These are phyloP conservation scores for Astragalus membranaceus DNA, from an alignment of 306 rosid genomes.

Conservation along the genomic window DNA sequence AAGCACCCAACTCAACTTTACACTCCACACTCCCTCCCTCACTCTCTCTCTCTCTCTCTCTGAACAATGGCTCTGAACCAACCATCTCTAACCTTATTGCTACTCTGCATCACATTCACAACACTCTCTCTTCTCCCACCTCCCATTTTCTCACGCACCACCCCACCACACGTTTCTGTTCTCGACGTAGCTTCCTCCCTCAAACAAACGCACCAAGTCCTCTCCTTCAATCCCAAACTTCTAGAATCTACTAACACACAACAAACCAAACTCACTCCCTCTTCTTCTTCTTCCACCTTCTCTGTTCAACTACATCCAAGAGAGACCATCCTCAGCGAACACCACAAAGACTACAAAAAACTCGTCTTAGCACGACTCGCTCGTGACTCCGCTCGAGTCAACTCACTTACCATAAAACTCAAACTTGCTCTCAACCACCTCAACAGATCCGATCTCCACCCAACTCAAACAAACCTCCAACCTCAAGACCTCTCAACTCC, in stretches of 20 bases:
- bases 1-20: background rate
- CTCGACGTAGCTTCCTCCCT: constrained; percentile 59
- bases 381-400: constrained; percentile 76
- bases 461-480: constrained; percentile 35
- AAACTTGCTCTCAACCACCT: constrained; percentile 28
- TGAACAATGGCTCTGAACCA: constrained; percentile 33
- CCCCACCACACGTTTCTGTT: constrained; percentile 18
- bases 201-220: constrained; percentile 44
- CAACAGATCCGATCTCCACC: constrained; percentile 41
- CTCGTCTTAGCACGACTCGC: constrained; percentile 43
- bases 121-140: constrained; percentile 6
- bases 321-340: constrained; percentile 28
- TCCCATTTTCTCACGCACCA: constrained; percentile 23
- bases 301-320: constrained; percentile 48
- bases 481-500: constrained; percentile 64
- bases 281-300: constrained; percentile 23
- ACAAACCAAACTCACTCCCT: background rate
- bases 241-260: constrained; percentile 5
- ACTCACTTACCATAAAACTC: constrained; percentile 47
- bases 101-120: background rate
- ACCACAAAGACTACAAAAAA: constrained; percentile 39
- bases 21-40: background rate
- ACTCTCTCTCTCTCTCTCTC: no score
- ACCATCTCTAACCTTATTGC: background rate
- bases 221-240: constrained; percentile 32